phyloP scores from a whole-genome alignment of 2,329 filamentous ascomycete species.

The Onygena corvina region DNA sequence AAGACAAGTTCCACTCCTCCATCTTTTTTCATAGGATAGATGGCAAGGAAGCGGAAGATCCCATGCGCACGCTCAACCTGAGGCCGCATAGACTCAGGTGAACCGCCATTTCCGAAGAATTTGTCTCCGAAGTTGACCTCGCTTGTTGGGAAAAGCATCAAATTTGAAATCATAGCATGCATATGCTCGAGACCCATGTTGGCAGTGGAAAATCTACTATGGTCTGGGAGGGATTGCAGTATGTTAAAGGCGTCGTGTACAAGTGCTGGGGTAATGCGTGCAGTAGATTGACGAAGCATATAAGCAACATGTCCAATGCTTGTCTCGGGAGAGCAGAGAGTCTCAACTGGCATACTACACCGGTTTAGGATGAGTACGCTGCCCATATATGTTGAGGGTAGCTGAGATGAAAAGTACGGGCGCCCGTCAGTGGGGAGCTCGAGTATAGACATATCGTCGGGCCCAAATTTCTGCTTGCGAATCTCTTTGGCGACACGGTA shows the following conservation, averaged over 20 bases:
- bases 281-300: constrained; percentile 4
- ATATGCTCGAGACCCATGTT: constrained; percentile 8
- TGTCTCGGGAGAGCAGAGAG: constrained; percentile 3
- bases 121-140: constrained; percentile 1
- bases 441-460: constrained; percentile 5
- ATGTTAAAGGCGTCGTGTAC: constrained; percentile 7
- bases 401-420: neutral
- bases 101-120: constrained; percentile 1
- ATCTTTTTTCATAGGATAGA: constrained; percentile 7
- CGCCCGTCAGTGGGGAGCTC: constrained; percentile 7
- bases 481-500: constrained; percentile 6
- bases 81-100: constrained; percentile 7
- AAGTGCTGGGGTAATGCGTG: constrained; percentile 7
- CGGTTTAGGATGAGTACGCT: constrained; percentile 7
- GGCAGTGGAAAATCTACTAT: constrained; percentile 5
- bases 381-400: constrained; percentile 7
- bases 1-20: constrained; percentile 6
- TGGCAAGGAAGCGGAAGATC: constrained; percentile 5
- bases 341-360: neutral
- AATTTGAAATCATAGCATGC: constrained; percentile 8
- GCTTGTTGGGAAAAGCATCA: constrained; percentile 7
- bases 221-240: constrained; percentile 7
- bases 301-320: constrained; percentile 6
- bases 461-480: neutral
- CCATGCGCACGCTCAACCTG: constrained; percentile 6